Evolutionary conservation across 2,329 filamentous ascomycete genomes (phyloP), one percentile per base, ranked within the genome.

Genomic region (Alternaria sp.): DNA sequence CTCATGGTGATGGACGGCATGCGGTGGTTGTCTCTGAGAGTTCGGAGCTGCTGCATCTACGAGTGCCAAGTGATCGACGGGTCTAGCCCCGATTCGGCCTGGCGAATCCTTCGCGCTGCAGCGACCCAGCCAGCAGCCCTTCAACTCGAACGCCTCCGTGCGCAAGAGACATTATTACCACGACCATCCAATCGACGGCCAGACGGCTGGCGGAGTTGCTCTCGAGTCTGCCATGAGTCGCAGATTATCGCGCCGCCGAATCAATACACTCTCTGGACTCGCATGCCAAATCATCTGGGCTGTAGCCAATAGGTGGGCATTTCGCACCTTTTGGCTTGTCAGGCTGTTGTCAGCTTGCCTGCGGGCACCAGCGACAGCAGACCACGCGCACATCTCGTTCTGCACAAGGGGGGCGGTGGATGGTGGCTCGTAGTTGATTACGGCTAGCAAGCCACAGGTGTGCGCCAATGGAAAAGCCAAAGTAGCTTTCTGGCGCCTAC

Each of bases 41-140:
- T 41, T 55, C 44, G 57, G 26, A 25, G 47, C 37, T 59, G 56
- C 23, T 21, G n/a, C 20, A 33, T 37, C 26, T 28, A 46, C 10
- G 37, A 59, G 26, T 50, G 26, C 49, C 56, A 56, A 33, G 37
- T 30, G 64, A 70, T 67, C 61, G 60, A 53, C 61, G 58, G 49
- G 7, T 30, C 26, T 47, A 51, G 55, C 26, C 60, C 64, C 58
- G 51, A 64, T 63, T 60, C 49, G 60, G 58, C 58, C 47, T 50
- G 33, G 51, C 44, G 25, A 69, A 65, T 64, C 63, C 67, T 69
- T 66, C 58, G 57, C 41, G 47, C 44, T 58, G 57, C 49, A 50
- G 55, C 43, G 18, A 30, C 41, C 55, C 41, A 46, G 33, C 54
- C 37, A 7, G 33, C 33, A 41, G 23, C 28, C 41, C 55, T n/a